phyloP scores from a whole-genome alignment of 192 early-diverging fungal genomes.

The Dimargaris xerosporica region DNA sequence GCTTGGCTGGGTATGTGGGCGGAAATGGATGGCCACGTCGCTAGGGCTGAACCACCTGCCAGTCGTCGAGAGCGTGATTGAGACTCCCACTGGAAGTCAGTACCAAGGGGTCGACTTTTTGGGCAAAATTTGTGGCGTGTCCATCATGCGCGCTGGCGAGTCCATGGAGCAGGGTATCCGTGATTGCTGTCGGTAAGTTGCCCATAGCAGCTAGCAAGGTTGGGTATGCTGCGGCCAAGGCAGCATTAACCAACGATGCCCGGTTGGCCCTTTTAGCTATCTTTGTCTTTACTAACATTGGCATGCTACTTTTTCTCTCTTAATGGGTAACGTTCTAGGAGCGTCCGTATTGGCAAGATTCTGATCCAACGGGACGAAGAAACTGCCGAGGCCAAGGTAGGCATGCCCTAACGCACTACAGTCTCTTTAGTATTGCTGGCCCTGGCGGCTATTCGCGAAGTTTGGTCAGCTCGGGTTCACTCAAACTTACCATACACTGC shows the following conservation, averaged over 20 bases:
- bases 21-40: not conserved
- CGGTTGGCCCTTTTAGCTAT: too few species aligned
- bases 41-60: constrained; percentile 79
- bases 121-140: constrained; percentile 84
- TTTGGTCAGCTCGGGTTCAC: too few species aligned
- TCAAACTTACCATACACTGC: too few species aligned
- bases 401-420: not conserved
- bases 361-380: constrained; percentile 91
- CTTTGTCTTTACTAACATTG: too few species aligned
- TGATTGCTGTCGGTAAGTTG: constrained; percentile 52
- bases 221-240: too few species aligned
- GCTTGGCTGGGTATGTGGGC: too few species aligned
- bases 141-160: constrained; percentile 95
- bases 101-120: constrained; percentile 63
- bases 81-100: constrained; percentile 59
- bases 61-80: constrained; percentile 58
- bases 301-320: not conserved
- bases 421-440: too few species aligned
- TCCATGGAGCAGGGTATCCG: constrained; percentile 74
- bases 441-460: too few species aligned
- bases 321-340: constrained; percentile 26
- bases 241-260: too few species aligned
- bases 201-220: not conserved
- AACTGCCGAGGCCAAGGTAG: constrained; percentile 67
- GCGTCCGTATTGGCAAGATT: constrained; percentile 89